Percentiles rank a stretch among this genome's conserved stretches.
phyloP scores from a whole-genome alignment of 2,329 filamentous ascomycete genomes.

The Cryphonectria carpinicola region DNA sequence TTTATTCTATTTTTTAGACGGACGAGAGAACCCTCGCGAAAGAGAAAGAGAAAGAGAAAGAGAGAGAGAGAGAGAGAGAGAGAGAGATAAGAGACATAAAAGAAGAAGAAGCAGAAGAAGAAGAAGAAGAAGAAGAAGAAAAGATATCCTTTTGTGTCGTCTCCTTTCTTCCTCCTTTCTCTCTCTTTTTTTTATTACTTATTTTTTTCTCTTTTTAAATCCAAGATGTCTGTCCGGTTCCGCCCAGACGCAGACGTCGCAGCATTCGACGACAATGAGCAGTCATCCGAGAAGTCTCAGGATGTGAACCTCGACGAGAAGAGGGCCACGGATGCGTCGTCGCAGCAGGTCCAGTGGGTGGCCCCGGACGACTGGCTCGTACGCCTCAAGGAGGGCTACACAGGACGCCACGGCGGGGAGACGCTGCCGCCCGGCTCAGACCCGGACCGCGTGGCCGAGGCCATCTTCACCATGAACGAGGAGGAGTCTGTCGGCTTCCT shows the following conservation, averaged over 20 bases:
- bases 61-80: not conserved
- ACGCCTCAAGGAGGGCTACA: constrained; percentile 22
- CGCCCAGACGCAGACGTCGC: constrained; percentile 8
- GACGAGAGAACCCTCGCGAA: not conserved
- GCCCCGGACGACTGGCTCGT: constrained; percentile 21
- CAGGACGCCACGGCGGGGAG: constrained; percentile 20
- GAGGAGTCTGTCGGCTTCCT: constrained; percentile 14
- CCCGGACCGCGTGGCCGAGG: constrained; percentile 22
- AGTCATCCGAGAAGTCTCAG: constrained; percentile 8
- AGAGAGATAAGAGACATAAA: not conserved
- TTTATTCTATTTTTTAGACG: not conserved
- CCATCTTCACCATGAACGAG: constrained; percentile 26
- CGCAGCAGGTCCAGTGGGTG: constrained; percentile 12
- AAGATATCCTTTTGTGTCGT: not conserved
- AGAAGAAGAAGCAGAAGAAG: not conserved
- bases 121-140: not conserved
- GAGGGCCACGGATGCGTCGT: not conserved
- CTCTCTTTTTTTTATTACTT: not conserved
- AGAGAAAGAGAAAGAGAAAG: not conserved
- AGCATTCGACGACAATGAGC: constrained; percentile 1
- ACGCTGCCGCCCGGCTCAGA: constrained; percentile 25
- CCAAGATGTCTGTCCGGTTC: not conserved
- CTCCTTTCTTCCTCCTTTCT: too few species aligned
- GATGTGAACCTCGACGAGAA: constrained; percentile 23
- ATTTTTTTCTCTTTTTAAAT: not conserved